Percentiles rank a stretch among this genome's conserved stretches.
Evolutionary conservation across 768 basidiomycete species (phyloP).

Genomic region (Panellus pusillus): DNA sequence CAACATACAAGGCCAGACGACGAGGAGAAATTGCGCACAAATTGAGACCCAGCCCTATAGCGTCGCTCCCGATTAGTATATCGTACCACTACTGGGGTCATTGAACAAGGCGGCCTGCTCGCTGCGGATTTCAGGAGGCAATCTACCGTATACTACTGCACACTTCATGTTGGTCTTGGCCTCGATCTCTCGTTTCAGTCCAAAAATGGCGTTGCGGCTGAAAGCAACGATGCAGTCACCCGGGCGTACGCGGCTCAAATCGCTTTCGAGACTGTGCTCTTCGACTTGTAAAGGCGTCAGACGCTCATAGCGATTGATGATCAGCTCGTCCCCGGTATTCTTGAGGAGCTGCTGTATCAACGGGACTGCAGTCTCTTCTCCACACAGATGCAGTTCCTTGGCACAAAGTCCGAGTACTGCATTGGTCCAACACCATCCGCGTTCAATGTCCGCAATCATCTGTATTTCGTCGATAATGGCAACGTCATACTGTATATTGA

Average conservation of each 20-base stretch:
- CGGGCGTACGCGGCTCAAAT: constrained; percentile 59
- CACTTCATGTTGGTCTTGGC: constrained; percentile 70
- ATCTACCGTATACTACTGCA: constrained; percentile 88
- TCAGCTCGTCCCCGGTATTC: constrained; percentile 79
- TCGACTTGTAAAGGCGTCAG: constrained; percentile 82
- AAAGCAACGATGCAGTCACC: constrained; percentile 95
- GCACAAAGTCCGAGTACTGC: constrained; percentile 79
- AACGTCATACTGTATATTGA: constrained; percentile 55
- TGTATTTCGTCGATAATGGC: constrained; percentile 98
- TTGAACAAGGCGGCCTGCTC: constrained; percentile 95
- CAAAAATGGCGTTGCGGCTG: constrained; percentile 72
- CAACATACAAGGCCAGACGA: background rate
- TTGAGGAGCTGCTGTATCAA: constrained; percentile 69
- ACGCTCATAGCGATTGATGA: constrained; percentile 81
- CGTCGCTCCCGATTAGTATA: constrained; percentile 91
- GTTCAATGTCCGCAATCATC: constrained; percentile 78
- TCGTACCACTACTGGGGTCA: constrained; percentile 80
- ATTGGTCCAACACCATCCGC: constrained; percentile 81
- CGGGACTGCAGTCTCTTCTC: constrained; percentile 89
- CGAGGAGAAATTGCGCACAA: constrained; percentile 57
- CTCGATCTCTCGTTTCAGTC: constrained; percentile 73
- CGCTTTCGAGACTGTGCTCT: constrained; percentile 57
- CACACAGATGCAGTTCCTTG: constrained; percentile 89
- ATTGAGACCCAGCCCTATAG: constrained; percentile 97
- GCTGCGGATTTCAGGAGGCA: constrained; percentile 89